These are phyloP conservation scores for Arthrobotrys sphaeroides DNA, from an alignment of 2,329 filamentous ascomycete genomes.

Conservation along the genomic window DNA sequence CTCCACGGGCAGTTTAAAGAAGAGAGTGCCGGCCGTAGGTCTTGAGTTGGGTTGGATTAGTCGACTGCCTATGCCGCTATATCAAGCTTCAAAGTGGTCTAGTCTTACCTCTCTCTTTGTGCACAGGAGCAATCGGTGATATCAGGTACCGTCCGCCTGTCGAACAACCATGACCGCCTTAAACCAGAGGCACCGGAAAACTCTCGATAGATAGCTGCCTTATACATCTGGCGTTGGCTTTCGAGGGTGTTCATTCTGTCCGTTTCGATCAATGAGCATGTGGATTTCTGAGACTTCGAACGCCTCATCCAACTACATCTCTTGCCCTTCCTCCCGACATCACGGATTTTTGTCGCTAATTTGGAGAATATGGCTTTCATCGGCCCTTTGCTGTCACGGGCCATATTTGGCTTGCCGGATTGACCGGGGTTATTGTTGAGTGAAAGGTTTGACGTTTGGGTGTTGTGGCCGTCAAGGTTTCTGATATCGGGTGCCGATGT, in stretches of 20 bases:
- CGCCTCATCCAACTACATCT: background rate
- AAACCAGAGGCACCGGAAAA: slow-evolving; percentile 22
- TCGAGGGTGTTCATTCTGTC: background rate
- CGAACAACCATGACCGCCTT: slow-evolving; percentile 48
- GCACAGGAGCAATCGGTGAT: background rate
- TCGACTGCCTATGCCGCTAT: background rate
- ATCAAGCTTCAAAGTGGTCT: background rate
- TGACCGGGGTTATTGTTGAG: background rate
- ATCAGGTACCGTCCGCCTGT: slow-evolving; percentile 12
- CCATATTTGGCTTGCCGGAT: slow-evolving; percentile 4
- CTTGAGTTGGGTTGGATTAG: background rate
- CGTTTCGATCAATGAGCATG: background rate
- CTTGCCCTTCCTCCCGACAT: slow-evolving; percentile 5
- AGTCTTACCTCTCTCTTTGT: slow-evolving; percentile 26
- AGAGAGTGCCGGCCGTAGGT: slow-evolving; percentile 21
- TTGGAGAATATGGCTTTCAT: slow-evolving; percentile 31
- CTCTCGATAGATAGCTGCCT: slow-evolving; percentile 17
- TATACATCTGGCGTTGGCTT: background rate
- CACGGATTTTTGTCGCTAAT: slow-evolving; percentile 25
- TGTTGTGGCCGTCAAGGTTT: slow-evolving; percentile 15
- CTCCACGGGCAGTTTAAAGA: slow-evolving; percentile 45
- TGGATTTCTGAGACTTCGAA: background rate
- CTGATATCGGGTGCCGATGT: slow-evolving; percentile 17
- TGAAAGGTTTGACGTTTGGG: slow-evolving; percentile 5
- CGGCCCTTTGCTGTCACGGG: background rate